Evolutionary conservation across 2,329 filamentous ascomycete genomes (phyloP).

Genomic region (Chaetomium globosum): DNA sequence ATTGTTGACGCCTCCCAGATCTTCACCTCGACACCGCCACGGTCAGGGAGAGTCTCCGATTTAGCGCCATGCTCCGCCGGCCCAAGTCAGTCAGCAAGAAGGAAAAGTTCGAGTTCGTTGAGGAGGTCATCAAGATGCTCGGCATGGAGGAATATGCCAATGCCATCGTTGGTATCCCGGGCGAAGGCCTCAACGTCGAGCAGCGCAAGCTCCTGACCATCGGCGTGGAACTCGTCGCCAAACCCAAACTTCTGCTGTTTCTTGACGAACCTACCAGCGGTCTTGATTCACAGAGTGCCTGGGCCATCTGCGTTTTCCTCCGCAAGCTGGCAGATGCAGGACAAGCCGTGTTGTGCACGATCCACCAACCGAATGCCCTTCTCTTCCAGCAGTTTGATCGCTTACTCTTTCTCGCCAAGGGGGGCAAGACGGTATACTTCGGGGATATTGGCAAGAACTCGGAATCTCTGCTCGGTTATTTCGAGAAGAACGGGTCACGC

Average conservation of each 20-base stretch:
- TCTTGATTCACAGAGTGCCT: slow-evolving; percentile 72
- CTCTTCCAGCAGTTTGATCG: slow-evolving; percentile 58
- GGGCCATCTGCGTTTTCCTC: slow-evolving; percentile 70
- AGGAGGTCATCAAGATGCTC: slow-evolving; percentile 66
- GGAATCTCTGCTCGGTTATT: slow-evolving; percentile 59
- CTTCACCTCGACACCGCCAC: slow-evolving; percentile 59
- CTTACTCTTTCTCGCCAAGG: slow-evolving; percentile 62
- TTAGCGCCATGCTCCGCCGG: slow-evolving; percentile 62
- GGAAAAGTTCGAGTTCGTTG: slow-evolving; percentile 65
- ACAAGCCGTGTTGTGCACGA: slow-evolving; percentile 55
- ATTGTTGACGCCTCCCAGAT: slow-evolving; percentile 44
- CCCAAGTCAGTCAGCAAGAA: slow-evolving; percentile 54
- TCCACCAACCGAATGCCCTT: slow-evolving; percentile 54
- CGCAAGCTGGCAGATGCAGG: slow-evolving; percentile 62
- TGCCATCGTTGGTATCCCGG: slow-evolving; percentile 65
- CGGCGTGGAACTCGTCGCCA: slow-evolving; percentile 61
- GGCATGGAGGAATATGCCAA: slow-evolving; percentile 69
- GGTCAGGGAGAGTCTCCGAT: slow-evolving; percentile 57
- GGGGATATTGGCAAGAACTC: slow-evolving; percentile 66
- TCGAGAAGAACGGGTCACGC: slow-evolving; percentile 62
- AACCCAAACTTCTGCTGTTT: slow-evolving; percentile 62
- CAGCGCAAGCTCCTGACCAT: slow-evolving; percentile 65
- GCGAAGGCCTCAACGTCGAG: slow-evolving; percentile 62
- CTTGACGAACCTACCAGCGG: slow-evolving; percentile 76
- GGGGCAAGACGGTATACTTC: slow-evolving; percentile 70